Percentiles rank a stretch among this genome's conserved stretches.
phyloP scores from a whole-genome alignment of 345 rosid species.

The Arabis hirsuta region DNA sequence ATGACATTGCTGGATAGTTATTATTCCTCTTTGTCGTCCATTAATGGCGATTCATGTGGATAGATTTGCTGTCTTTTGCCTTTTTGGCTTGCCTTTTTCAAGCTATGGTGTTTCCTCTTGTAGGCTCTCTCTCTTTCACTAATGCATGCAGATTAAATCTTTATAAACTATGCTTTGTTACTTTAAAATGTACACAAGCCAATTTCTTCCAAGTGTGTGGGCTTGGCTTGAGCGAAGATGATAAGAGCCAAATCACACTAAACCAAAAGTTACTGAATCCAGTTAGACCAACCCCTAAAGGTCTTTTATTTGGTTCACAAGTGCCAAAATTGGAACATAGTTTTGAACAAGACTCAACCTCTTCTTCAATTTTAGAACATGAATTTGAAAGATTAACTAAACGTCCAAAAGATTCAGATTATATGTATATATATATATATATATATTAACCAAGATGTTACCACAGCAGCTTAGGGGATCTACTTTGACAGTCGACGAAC shows the following conservation, averaged over 20 bases:
- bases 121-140: constrained; percentile 16
- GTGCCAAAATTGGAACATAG: too few relatives aligned
- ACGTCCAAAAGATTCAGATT: too few relatives aligned
- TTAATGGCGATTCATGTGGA: constrained; percentile 29
- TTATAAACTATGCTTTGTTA: not conserved
- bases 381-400: too few relatives aligned
- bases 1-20: constrained; percentile 39
- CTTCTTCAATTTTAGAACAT: too few relatives aligned
- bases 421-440: too few relatives aligned
- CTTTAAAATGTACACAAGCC: not conserved
- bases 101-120: constrained; percentile 27
- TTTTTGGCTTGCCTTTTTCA: constrained; percentile 28
- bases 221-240: too few relatives aligned
- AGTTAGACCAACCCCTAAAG: too few relatives aligned
- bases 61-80: not conserved
- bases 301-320: too few relatives aligned
- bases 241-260: too few relatives aligned
- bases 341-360: too few relatives aligned
- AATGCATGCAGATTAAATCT: constrained; percentile 20
- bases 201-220: constrained; percentile 7
- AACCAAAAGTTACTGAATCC: too few relatives aligned
- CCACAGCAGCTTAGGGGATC: not conserved
- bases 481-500: not conserved
- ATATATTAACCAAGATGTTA: not conserved
- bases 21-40: constrained; percentile 31